These are phyloP conservation scores for Penicillium sp. DNA, from an alignment of 2,329 filamentous ascomycete genomes.

Conservation along the genomic window DNA sequence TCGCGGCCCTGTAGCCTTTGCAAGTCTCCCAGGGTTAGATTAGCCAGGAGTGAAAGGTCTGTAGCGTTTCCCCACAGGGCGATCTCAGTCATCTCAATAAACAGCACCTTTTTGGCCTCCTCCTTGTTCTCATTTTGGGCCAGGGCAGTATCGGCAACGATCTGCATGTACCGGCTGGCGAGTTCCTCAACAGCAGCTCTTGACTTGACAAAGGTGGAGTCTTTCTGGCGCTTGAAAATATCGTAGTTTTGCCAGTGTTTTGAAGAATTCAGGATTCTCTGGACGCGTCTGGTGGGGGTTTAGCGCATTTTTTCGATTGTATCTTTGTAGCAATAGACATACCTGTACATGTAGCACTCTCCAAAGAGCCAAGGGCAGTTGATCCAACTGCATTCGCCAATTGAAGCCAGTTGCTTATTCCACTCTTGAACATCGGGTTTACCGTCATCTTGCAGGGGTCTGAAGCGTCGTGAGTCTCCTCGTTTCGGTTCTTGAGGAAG, in stretches of 20 bases:
- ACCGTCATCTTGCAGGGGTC: constrained; percentile 8
- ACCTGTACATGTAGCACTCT: constrained; percentile 22
- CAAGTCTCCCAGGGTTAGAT: constrained; percentile 27
- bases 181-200: constrained; percentile 27
- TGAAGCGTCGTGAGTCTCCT: constrained; percentile 2
- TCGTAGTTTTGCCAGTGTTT: constrained; percentile 24
- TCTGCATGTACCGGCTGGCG: constrained; percentile 21
- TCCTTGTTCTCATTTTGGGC: constrained; percentile 7
- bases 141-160: background rate
- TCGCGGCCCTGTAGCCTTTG: constrained; percentile 20
- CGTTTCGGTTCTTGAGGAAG: background rate
- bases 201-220: constrained; percentile 26
- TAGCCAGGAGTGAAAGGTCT: constrained; percentile 30
- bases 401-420: constrained; percentile 12
- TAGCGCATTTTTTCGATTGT: background rate
- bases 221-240: constrained; percentile 30
- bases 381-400: constrained; percentile 12
- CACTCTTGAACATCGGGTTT: constrained; percentile 15
- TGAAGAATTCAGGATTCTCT: constrained; percentile 14
- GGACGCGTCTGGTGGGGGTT: constrained; percentile 7
- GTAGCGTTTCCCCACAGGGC: constrained; percentile 38
- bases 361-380: constrained; percentile 22
- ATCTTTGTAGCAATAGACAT: constrained; percentile 2
- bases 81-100: constrained; percentile 35
- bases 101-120: constrained; percentile 27